A percentile compares a stretch with the other conserved stretches of the same genome.
These are phyloP conservation scores for Yamadazyma atmosphaerica DNA, from an alignment of 1,139 yeast species.

Conservation along the genomic window DNA sequence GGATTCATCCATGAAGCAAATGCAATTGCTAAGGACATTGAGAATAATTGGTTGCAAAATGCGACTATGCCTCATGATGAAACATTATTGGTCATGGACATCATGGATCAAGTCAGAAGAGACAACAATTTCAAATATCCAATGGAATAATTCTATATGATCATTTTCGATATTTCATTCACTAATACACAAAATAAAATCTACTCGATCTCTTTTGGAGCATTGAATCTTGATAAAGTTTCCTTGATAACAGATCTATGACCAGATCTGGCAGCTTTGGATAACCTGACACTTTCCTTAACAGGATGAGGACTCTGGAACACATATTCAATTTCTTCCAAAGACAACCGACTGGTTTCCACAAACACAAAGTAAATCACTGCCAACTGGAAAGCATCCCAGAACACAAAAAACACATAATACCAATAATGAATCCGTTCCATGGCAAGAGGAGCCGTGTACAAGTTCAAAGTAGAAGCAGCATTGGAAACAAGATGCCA, in stretches of 20 bases:
- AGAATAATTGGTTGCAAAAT: constrained; percentile 33
- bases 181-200: no score
- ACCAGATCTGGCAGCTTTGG: constrained; percentile 8
- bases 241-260: constrained; percentile 1
- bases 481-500: constrained; percentile 17
- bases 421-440: constrained; percentile 20
- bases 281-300: constrained; percentile 13
- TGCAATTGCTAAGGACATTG: constrained; percentile 45
- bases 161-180: no score
- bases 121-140: constrained; percentile 45
- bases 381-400: constrained; percentile 18
- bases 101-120: constrained; percentile 45
- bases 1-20: constrained; percentile 58
- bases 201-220: constrained; percentile 1
- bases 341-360: constrained; percentile 26
- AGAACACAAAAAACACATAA: constrained; percentile 20
- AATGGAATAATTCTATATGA: constrained; percentile 31
- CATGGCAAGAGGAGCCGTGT: constrained; percentile 23
- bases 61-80: constrained; percentile 43
- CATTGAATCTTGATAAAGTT: neutral
- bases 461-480: constrained; percentile 20
- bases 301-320: constrained; percentile 13
- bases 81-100: constrained; percentile 41
- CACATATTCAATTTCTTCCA: constrained; percentile 28
- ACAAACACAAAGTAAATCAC: constrained; percentile 28